These are phyloP conservation scores for Lactarius sp. DNA, from an alignment of 768 basidiomycete genomes.

Conservation along the genomic window DNA sequence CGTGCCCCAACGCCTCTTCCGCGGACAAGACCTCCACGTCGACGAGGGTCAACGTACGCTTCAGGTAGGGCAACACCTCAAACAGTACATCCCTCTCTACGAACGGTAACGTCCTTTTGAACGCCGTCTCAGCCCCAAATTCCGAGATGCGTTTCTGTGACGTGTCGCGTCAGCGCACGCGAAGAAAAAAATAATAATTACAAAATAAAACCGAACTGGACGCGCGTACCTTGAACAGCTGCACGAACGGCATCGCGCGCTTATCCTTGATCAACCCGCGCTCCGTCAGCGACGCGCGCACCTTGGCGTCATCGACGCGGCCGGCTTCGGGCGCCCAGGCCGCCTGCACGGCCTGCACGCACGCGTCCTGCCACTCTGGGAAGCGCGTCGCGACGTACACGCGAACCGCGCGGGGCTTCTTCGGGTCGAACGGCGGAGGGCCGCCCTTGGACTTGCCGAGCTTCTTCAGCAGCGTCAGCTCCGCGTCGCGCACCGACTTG, in stretches of 20 bases:
- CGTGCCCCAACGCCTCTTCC: slow-evolving; percentile 57
- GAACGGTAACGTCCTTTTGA: slow-evolving; percentile 80
- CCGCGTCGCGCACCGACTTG: slow-evolving; percentile 88
- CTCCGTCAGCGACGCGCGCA: slow-evolving; percentile 60
- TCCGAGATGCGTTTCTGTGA: slow-evolving; percentile 77
- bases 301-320: slow-evolving; percentile 77
- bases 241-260: slow-evolving; percentile 90
- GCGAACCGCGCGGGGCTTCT: slow-evolving; percentile 75
- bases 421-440: slow-evolving; percentile 68
- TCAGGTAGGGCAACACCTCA: slow-evolving; percentile 75
- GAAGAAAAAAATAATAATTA: slow-evolving; percentile 2
- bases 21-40: slow-evolving; percentile 69
- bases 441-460: slow-evolving; percentile 65
- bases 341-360: slow-evolving; percentile 70
- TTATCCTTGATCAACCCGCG: slow-evolving; percentile 92
- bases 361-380: slow-evolving; percentile 90
- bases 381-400: slow-evolving; percentile 89
- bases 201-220: background rate
- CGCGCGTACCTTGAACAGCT: slow-evolving; percentile 78
- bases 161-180: background rate
- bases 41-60: slow-evolving; percentile 63
- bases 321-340: slow-evolving; percentile 53
- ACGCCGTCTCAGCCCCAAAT: slow-evolving; percentile 68
- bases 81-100: slow-evolving; percentile 69
- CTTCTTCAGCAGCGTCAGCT: slow-evolving; percentile 72